Percentiles rank a stretch among this genome's conserved stretches.
phyloP scores from a whole-genome alignment of 208 protist genomes.

The Entamoeba invadens region DNA sequence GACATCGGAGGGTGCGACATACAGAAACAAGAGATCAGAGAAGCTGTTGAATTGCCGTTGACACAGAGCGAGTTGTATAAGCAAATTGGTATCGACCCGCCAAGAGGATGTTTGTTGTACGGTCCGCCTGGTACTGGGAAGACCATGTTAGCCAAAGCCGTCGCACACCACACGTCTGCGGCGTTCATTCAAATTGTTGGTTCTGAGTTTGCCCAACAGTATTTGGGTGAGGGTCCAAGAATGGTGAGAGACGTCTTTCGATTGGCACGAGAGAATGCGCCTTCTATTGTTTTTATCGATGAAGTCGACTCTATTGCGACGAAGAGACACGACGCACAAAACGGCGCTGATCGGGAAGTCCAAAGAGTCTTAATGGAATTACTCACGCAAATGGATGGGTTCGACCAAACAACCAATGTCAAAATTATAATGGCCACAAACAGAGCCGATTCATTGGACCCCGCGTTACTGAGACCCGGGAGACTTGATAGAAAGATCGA shows the following conservation, averaged over 20 bases:
- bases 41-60: slow-evolving; percentile 97
- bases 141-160: slow-evolving; percentile 56
- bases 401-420: slow-evolving; percentile 21
- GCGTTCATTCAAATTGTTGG: slow-evolving; percentile 91
- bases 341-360: slow-evolving; percentile 31
- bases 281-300: slow-evolving; percentile 31
- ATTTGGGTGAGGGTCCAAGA: slow-evolving; percentile 95
- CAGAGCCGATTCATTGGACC: slow-evolving; percentile 28
- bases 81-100: slow-evolving; percentile 95
- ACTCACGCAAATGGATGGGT: slow-evolving; percentile 36
- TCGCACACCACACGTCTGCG: slow-evolving; percentile 92
- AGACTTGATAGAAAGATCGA: slow-evolving; percentile 32
- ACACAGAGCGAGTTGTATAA: slow-evolving; percentile 93
- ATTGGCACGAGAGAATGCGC: slow-evolving; percentile 12
- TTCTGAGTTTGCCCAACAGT: slow-evolving; percentile 99
- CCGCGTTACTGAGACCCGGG: slow-evolving; percentile 24
- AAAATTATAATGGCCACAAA: slow-evolving; percentile 35
- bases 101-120: slow-evolving; percentile 92
- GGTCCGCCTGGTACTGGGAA: slow-evolving; percentile 36
- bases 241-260: slow-evolving; percentile 66
- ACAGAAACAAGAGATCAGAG: slow-evolving; percentile 98
- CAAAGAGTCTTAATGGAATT: slow-evolving; percentile 33
- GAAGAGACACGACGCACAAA: slow-evolving; percentile 29
- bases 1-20: slow-evolving; percentile 95
- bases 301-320: slow-evolving; percentile 33